Evolutionary conservation across 345 rosid genomes (phyloP).

Genomic region (Passiflora organensis): DNA sequence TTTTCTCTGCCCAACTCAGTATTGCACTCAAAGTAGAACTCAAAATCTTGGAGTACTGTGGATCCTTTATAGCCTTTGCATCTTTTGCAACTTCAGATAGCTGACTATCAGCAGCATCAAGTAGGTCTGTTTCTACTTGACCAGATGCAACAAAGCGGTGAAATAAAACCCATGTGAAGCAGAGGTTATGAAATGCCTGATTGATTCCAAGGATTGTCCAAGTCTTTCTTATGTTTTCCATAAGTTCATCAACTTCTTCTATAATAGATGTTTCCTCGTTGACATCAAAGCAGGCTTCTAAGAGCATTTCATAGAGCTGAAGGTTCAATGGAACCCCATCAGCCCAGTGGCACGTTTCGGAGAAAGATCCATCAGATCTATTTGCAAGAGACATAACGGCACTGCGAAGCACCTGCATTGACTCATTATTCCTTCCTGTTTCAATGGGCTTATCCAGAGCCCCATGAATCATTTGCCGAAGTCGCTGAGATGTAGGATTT

Average conservation of each 20-base stretch:
- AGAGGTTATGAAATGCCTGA: conserved; percentile 78
- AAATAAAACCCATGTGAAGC: conserved; percentile 92
- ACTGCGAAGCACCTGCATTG: conserved; percentile 88
- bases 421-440: conserved; percentile 88
- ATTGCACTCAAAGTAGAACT: conserved; percentile 80
- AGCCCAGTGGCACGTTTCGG: conserved; percentile 93
- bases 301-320: conserved; percentile 74
- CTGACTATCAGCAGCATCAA: conserved; percentile 71
- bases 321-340: conserved; percentile 91
- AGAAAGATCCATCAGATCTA: conserved; percentile 74
- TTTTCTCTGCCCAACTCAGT: conserved; percentile 93
- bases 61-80: conserved; percentile 84
- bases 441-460: conserved; percentile 76
- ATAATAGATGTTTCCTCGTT: conserved; percentile 58
- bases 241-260: conserved; percentile 90
- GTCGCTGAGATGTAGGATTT: conserved; percentile 53
- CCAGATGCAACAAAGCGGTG: conserved; percentile 74
- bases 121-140: conserved; percentile 72
- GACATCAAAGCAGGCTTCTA: conserved; percentile 81
- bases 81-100: conserved; percentile 88
- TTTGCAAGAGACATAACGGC: conserved; percentile 76
- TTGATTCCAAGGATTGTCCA: conserved; percentile 89
- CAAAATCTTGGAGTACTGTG: conserved; percentile 71
- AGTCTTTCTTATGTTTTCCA: conserved; percentile 96
- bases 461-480: conserved; percentile 64